Evolutionary conservation across 495 filamentous ascomycete genomes (phyloP), one percentile per base, ranked within the genome.

Genomic region (Cairneyella variabilis): DNA sequence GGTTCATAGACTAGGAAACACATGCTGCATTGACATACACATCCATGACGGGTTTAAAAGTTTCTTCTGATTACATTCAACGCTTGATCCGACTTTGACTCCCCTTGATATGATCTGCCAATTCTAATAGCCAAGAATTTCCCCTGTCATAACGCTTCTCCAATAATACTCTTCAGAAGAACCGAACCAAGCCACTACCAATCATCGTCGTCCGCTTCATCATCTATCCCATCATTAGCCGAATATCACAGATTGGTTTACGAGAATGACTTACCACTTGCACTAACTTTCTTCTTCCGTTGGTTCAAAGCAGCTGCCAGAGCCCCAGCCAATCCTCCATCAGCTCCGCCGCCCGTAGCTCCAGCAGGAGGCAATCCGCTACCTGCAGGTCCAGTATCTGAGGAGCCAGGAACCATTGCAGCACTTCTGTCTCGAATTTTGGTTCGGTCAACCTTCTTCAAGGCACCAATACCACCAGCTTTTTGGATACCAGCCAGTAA

Each of bases 211-310:
- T 89, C 84, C 25, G 79, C 78, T 66, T 85, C 82, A 64, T 91
- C 88, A 62, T 91, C 88, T 91, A 84, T 88, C 51, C 28, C 28
- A 39, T n/a, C 1, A 27, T 51, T 48, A 70, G 54, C 55, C 50
- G 40, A n/a, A 6, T 3, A 21, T 26, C 21, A 38, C 14, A 47
- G 16, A 36, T 20, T 16, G 18, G 18, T 18, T 20, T 38, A 50
- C 17, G 37, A 36, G 12, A 30, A 43, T 23, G 43, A 85, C 90
- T 80, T 85, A 97, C 91, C 91, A 73, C 88, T 93, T 64, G 83
- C 79, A 66, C 87, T 85, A 64, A 95, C 91, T 75, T 91, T 92
- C 71, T 86, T 79, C 72, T 95, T 95, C 71, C 91, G 74, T 71
- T 88, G 81, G 56, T 80, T 79, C 54, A 92, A 70, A 40, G 86